Evolutionary conservation across 768 basidiomycete species (phyloP).

Genomic region (Saitozyma sp.): DNA sequence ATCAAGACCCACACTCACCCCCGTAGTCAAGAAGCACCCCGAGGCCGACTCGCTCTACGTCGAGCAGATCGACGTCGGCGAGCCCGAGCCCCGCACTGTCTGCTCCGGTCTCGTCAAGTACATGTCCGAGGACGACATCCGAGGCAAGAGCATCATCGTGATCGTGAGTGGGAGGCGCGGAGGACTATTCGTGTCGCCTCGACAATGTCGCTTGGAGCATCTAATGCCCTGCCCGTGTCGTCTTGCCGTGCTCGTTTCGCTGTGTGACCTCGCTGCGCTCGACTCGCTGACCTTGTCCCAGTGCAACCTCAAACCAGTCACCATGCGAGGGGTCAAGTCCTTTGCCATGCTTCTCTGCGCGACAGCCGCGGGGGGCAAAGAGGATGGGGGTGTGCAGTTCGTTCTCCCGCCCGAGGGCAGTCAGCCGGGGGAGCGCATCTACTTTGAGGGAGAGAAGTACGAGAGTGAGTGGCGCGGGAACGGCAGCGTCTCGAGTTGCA

Average conservation of each 20-base stretch:
- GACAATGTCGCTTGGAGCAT: not conserved
- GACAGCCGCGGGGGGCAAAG: slow-evolving; percentile 66
- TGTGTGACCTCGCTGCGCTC: not conserved
- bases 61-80: slow-evolving; percentile 95
- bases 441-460: slow-evolving; percentile 87
- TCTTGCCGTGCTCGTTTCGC: not conserved
- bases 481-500: not conserved
- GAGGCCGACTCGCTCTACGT: slow-evolving; percentile 98
- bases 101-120: slow-evolving; percentile 96
- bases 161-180: slow-evolving; percentile 59
- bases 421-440: slow-evolving; percentile 88
- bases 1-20: not conserved
- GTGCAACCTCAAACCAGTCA: slow-evolving; percentile 81
- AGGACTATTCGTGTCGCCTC: too few species aligned
- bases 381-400: slow-evolving; percentile 85
- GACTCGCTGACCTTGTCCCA: slow-evolving; percentile 9
- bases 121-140: slow-evolving; percentile 92
- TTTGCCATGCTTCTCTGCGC: slow-evolving; percentile 98
- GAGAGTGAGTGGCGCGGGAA: slow-evolving; percentile 63
- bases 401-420: slow-evolving; percentile 81
- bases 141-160: slow-evolving; percentile 74
- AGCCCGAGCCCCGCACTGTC: slow-evolving; percentile 89
- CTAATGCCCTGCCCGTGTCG: not conserved
- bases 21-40: slow-evolving; percentile 85
- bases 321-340: slow-evolving; percentile 96